Evolutionary conservation across 1,284 basidiomycete species (phyloP).

Genomic region (Cryptococcus depauperatus): DNA sequence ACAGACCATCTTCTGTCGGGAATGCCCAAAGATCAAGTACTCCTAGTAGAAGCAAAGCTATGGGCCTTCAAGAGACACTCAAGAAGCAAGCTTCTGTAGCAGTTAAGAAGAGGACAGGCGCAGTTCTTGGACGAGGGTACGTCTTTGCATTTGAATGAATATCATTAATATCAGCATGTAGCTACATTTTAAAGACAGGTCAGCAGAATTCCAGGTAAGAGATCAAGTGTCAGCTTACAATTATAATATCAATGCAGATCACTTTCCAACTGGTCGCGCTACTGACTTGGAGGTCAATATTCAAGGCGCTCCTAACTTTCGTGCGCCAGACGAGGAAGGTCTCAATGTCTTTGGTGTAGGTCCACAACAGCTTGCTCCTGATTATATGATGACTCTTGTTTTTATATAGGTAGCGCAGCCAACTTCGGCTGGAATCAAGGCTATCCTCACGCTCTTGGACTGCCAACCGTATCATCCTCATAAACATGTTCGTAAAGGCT

Average conservation of each 20-base stretch:
- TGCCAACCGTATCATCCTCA: constrained; percentile 55
- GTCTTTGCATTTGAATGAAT: constrained; percentile 4
- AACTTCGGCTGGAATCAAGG: constrained; percentile 82
- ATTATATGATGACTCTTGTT: neutral
- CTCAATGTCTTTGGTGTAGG: constrained; percentile 76
- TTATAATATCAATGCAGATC: constrained; percentile 48
- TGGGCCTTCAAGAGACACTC: constrained; percentile 35
- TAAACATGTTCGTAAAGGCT: constrained; percentile 1
- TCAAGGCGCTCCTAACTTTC: constrained; percentile 87
- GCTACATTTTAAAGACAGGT: constrained; percentile 80
- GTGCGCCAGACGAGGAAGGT: constrained; percentile 64
- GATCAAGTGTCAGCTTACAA: constrained; percentile 4
- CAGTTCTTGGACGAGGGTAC: constrained; percentile 69
- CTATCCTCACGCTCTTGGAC: constrained; percentile 78
- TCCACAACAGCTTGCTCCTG: neutral
- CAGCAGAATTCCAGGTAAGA: constrained; percentile 13
- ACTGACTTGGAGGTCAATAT: constrained; percentile 86
- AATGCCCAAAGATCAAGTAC: neutral
- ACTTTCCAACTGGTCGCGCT: constrained; percentile 77
- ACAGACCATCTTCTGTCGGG: too few species aligned
- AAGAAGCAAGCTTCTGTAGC: constrained; percentile 47
- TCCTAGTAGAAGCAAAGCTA: constrained; percentile 14
- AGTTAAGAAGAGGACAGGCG: constrained; percentile 79
- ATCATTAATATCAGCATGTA: constrained; percentile 4
- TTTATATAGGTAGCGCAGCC: constrained; percentile 65